Conservation (phyloP, 2,329 filamentous ascomycete genomes). For the Pyricularia sp. region DNA sequence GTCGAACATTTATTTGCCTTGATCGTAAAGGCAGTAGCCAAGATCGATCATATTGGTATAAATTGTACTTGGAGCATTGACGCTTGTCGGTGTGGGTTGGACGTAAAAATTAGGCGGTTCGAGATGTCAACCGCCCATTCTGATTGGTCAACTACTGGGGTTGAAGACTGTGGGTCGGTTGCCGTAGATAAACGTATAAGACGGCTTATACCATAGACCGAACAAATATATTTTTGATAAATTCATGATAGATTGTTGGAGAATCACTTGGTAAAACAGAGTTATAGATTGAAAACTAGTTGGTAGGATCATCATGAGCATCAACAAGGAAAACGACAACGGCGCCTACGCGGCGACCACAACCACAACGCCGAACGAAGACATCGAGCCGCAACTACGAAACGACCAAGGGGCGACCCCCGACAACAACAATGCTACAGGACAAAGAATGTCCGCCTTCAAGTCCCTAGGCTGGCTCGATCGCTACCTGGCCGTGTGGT, state of each 20-base stretch:
- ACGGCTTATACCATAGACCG: neutral
- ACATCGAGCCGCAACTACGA: neutral
- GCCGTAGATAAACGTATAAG: neutral
- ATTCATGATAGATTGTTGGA: too few species aligned
- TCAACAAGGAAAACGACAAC: neutral
- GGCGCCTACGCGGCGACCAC: neutral
- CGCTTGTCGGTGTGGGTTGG: neutral
- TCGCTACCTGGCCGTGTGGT: conserved; percentile 61
- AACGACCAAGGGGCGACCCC: neutral
- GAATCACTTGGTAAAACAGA: neutral
- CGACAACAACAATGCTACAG: neutral
- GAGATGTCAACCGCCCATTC: neutral
- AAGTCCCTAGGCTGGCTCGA: conserved; percentile 51
- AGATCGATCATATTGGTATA: neutral
- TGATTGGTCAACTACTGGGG: neutral
- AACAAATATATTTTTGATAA: neutral
- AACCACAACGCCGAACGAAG: neutral
- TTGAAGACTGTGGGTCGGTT: neutral
- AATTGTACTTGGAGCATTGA: neutral
- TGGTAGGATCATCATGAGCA: neutral
- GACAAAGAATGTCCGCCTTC: conserved; percentile 30
- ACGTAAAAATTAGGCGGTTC: neutral
- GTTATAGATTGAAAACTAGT: neutral
- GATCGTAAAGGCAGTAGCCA: neutral
- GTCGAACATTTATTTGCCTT: neutral